Percentiles rank a stretch among this genome's conserved stretches.
phyloP scores from a whole-genome alignment of 148 eudicot genomes.

The Chenopodium suecicum region DNA sequence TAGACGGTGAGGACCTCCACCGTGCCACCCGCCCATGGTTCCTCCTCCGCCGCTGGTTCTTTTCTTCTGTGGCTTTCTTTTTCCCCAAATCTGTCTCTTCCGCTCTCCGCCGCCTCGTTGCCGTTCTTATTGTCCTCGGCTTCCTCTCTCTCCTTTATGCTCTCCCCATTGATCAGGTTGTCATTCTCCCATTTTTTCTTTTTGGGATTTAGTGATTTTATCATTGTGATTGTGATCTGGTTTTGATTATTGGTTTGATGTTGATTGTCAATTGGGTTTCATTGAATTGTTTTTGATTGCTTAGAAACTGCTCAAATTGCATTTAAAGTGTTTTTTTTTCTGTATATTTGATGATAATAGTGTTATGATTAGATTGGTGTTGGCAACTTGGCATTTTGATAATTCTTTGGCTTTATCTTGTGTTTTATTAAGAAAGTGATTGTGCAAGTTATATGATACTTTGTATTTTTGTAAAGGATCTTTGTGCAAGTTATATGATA shows the following conservation, averaged over 20 bases:
- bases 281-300: not conserved
- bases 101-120: slow-evolving; percentile 38
- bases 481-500: not conserved
- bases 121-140: slow-evolving; percentile 38
- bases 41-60: slow-evolving; percentile 34
- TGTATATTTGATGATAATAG: not conserved
- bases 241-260: not conserved
- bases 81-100: slow-evolving; percentile 30
- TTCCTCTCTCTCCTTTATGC: slow-evolving; percentile 52
- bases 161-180: slow-evolving; percentile 83
- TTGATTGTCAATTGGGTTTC: not conserved
- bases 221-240: not conserved
- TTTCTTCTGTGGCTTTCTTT: slow-evolving; percentile 26
- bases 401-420: not conserved
- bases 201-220: too few relatives aligned
- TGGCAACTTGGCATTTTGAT: not conserved
- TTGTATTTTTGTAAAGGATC: too few relatives aligned
- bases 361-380: not conserved
- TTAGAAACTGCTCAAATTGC: not conserved
- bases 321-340: not conserved
- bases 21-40: slow-evolving; percentile 41
- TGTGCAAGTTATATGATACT: not conserved
- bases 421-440: not conserved
- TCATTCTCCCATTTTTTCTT: not conserved
- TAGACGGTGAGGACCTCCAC: slow-evolving; percentile 38